phyloP scores from a whole-genome alignment of 257 asterid species.

The Penstemon barbatus region DNA sequence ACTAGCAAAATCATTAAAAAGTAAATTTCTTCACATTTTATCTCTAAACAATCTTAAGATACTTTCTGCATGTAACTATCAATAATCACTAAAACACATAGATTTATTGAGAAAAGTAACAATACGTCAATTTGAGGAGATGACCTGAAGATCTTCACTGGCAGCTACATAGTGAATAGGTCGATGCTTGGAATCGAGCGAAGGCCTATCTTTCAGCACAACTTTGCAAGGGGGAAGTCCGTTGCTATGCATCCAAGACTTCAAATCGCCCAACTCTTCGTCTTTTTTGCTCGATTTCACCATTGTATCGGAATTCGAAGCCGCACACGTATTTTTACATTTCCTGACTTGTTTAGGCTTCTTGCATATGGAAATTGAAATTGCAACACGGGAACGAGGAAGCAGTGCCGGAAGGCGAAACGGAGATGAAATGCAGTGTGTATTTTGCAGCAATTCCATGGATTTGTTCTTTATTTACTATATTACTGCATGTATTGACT shows the following conservation, averaged over 20 bases:
- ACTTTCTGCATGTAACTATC: no score
- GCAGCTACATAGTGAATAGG: conserved; percentile 94
- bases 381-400: conserved; percentile 39
- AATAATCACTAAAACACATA: background rate
- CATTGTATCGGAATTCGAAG: conserved; percentile 64
- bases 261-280: conserved; percentile 57
- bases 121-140: conserved; percentile 16
- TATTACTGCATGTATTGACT: conserved; percentile 26
- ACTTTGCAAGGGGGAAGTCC: conserved; percentile 93
- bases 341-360: conserved; percentile 32
- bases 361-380: conserved; percentile 28
- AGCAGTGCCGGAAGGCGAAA: conserved; percentile 45
- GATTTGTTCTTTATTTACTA: conserved; percentile 3
- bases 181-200: conserved; percentile 53
- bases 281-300: conserved; percentile 51
- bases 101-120: conserved; percentile 10
- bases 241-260: conserved; percentile 86
- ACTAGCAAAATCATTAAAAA: background rate
- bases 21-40: no score
- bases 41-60: no score
- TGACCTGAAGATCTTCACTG: conserved; percentile 87
- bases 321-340: conserved; percentile 43
- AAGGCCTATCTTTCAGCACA: conserved; percentile 72
- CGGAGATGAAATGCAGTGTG: conserved; percentile 57
- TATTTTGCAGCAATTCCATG: conserved; percentile 63